phyloP scores from a whole-genome alignment of 2,329 filamentous ascomycete species.

The Ophiostoma ips region DNA sequence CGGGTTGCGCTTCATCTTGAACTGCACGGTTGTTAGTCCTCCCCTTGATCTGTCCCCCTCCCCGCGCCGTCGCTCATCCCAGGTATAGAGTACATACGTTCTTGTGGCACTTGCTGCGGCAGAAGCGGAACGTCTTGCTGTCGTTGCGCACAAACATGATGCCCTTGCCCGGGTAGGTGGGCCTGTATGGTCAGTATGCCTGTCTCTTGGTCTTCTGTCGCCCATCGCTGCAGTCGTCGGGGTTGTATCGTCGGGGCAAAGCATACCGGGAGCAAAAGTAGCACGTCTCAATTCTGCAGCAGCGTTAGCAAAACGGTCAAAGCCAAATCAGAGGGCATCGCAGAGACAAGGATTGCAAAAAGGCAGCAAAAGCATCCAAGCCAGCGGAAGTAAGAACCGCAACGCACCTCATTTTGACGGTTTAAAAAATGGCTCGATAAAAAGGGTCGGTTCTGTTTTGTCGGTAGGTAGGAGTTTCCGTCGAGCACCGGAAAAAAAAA shows the following conservation, averaged over 20 bases:
- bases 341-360: background rate
- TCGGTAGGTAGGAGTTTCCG: background rate
- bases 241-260: background rate
- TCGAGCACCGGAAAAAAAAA: conserved; percentile 2
- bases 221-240: background rate
- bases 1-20: conserved; percentile 98
- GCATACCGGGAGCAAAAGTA: conserved; percentile 53
- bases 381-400: background rate
- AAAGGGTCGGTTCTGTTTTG: background rate
- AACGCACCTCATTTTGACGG: conserved; percentile 3
- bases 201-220: conserved; percentile 31
- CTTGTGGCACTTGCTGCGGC: conserved; percentile 44
- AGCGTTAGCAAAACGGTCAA: background rate
- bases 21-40: conserved; percentile 27
- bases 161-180: conserved; percentile 41
- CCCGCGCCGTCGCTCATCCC: no score
- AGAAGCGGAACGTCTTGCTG: conserved; percentile 43
- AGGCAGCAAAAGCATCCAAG: background rate
- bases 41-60: background rate
- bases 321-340: background rate
- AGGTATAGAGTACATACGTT: conserved; percentile 36
- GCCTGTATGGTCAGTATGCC: conserved; percentile 17
- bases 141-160: conserved; percentile 40
- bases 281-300: conserved; percentile 45
- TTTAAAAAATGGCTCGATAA: background rate